Percentiles rank a stretch among this genome's conserved stretches.
Evolutionary conservation across 768 basidiomycete genomes (phyloP).

Genomic region (Xerocomus brunneocitrinus): DNA sequence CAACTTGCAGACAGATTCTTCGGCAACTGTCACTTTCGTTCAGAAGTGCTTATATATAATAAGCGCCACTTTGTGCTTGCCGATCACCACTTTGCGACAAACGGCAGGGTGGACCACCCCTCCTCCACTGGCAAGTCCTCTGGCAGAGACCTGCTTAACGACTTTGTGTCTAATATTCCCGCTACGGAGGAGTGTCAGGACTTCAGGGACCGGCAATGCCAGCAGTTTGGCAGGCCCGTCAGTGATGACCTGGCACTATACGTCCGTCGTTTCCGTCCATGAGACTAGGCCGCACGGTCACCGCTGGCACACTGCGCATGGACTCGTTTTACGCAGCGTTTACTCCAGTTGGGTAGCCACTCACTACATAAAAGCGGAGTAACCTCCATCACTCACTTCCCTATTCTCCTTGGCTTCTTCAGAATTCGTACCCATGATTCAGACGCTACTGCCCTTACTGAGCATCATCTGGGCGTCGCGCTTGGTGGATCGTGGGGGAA

Average conservation of each 20-base stretch:
- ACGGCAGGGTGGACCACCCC: too few species aligned
- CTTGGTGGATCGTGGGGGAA: conserved; percentile 1
- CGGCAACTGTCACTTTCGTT: too few species aligned
- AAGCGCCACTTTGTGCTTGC: not conserved
- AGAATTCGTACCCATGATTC: conserved; percentile 3
- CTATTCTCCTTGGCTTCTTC: conserved; percentile 4
- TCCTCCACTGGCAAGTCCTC: too few species aligned
- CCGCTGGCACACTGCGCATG: not conserved
- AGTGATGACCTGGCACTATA: not conserved
- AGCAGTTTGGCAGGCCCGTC: not conserved
- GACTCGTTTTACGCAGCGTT: not conserved
- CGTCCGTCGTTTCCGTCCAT: not conserved
- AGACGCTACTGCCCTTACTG: conserved; percentile 5
- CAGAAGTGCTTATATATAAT: not conserved
- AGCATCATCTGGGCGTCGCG: conserved; percentile 6
- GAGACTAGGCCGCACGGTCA: conserved; percentile 9
- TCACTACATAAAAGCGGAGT: conserved; percentile 1
- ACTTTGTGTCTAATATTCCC: not conserved
- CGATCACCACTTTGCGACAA: not conserved
- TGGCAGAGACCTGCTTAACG: not conserved
- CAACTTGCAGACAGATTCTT: too few species aligned
- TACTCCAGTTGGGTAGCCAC: not conserved
- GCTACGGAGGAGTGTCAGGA: not conserved
- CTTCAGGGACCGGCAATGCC: not conserved
- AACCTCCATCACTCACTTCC: conserved; percentile 2